phyloP scores from a whole-genome alignment of 2,329 filamentous ascomycete species.

The Paraphaeosphaeria sporulosa region DNA sequence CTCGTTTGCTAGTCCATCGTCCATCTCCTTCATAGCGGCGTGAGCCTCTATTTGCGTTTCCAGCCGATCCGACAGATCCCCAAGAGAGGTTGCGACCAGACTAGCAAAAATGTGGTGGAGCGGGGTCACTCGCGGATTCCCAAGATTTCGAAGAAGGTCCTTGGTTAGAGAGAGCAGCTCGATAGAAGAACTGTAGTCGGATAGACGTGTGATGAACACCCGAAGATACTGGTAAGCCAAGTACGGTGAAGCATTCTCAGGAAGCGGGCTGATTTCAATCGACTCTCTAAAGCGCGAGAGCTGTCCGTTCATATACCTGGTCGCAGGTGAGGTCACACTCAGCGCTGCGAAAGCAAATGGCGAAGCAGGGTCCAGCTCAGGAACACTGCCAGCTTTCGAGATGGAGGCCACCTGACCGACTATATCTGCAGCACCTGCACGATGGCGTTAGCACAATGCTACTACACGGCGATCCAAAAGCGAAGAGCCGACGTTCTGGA shows the following conservation, averaged over 20 bases:
- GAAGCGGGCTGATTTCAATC: conserved; percentile 38
- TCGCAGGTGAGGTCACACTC: conserved; percentile 34
- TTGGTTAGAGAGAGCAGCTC: conserved; percentile 39
- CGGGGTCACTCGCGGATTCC: conserved; percentile 37
- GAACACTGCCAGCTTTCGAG: conserved; percentile 38
- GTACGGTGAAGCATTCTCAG: conserved; percentile 39
- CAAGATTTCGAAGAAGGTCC: conserved; percentile 39
- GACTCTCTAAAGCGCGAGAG: conserved; percentile 43
- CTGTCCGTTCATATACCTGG: conserved; percentile 39
- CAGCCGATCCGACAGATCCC: conserved; percentile 43
- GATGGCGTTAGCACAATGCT: conserved; percentile 9
- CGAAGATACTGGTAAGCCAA: conserved; percentile 48
- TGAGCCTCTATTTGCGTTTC: conserved; percentile 47
- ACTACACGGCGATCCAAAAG: background rate
- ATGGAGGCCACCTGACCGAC: conserved; percentile 41
- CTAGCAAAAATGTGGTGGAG: conserved; percentile 47
- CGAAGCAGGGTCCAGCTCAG: conserved; percentile 39
- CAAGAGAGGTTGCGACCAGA: conserved; percentile 45
- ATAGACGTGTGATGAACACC: conserved; percentile 41
- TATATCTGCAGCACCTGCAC: conserved; percentile 40
- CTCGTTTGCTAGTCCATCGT: conserved; percentile 40
- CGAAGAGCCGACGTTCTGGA: background rate
- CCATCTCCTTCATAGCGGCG: conserved; percentile 47
- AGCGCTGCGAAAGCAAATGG: conserved; percentile 36
- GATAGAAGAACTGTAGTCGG: conserved; percentile 30